phyloP scores from a whole-genome alignment of 1,139 yeast species.

The Zhuliangozyma blackwelliae region DNA sequence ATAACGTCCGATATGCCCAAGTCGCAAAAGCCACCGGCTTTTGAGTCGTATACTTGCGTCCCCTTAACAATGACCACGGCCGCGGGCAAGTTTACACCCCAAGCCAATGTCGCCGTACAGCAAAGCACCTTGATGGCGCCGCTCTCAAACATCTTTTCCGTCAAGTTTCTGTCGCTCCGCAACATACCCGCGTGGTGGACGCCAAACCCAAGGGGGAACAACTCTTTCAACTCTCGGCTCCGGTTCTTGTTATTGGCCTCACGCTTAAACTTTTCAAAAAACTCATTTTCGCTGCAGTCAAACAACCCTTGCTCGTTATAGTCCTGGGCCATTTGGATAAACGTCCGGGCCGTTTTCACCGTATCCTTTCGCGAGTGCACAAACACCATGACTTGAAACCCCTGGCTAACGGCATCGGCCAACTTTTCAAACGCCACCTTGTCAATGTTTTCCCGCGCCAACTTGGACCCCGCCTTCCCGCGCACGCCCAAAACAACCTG shows the following conservation, averaged over 20 bases:
- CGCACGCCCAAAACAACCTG: constrained; percentile 85
- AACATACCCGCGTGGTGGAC: constrained; percentile 98
- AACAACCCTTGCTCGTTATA: constrained; percentile 54
- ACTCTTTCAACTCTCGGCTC: constrained; percentile 75
- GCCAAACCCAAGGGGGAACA: constrained; percentile 83
- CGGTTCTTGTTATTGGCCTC: constrained; percentile 69
- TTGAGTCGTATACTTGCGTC: constrained; percentile 91
- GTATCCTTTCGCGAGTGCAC: constrained; percentile 96
- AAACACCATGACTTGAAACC: constrained; percentile 93
- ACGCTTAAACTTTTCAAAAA: constrained; percentile 46
- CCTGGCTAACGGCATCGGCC: constrained; percentile 59
- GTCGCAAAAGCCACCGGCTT: constrained; percentile 91
- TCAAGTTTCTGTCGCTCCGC: constrained; percentile 81
- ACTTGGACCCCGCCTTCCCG: constrained; percentile 69
- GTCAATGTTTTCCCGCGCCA: constrained; percentile 75
- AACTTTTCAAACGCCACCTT: constrained; percentile 74
- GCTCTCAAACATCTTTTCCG: constrained; percentile 79
- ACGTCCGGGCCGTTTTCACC: constrained; percentile 71
- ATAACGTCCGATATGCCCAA: constrained; percentile 94
- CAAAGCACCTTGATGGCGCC: constrained; percentile 90
- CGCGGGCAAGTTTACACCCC: constrained; percentile 99
- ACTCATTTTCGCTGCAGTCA: constrained; percentile 52
- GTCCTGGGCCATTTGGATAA: constrained; percentile 64
- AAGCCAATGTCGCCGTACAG: constrained; percentile 96
- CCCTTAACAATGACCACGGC: constrained; percentile 97